Evolutionary conservation across 2,329 filamentous ascomycete species (phyloP).

Genomic region (Pezicula carpinea): DNA sequence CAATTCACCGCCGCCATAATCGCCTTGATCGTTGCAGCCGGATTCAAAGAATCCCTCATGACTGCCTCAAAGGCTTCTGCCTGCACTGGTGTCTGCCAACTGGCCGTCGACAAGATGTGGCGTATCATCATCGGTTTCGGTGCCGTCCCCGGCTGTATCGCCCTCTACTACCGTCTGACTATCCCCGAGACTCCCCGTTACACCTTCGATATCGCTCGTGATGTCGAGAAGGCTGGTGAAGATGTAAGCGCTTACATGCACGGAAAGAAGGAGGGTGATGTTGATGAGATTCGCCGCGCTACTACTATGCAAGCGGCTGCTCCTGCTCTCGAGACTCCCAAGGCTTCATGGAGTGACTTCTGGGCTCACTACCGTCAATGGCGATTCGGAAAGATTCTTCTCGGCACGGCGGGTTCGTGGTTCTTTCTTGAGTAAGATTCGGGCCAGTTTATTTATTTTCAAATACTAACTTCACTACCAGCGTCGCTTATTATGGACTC

Average conservation of each 20-base stretch:
- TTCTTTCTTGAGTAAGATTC: constrained; percentile 58
- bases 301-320: constrained; percentile 49
- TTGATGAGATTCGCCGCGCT: constrained; percentile 62
- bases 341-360: constrained; percentile 71
- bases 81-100: constrained; percentile 59
- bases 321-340: constrained; percentile 56
- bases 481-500: constrained; percentile 58
- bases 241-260: constrained; percentile 72
- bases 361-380: constrained; percentile 62
- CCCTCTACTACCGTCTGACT: constrained; percentile 78
- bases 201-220: constrained; percentile 75
- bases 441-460: too few relatives aligned
- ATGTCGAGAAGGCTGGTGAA: constrained; percentile 67
- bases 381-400: constrained; percentile 66
- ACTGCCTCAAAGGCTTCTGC: constrained; percentile 43
- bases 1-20: constrained; percentile 73
- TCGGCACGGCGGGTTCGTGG: constrained; percentile 81
- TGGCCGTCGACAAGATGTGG: constrained; percentile 88
- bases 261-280: constrained; percentile 55
- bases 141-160: constrained; percentile 73
- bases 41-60: constrained; percentile 61
- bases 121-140: constrained; percentile 76
- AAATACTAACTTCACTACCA: too few relatives aligned
- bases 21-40: constrained; percentile 68
- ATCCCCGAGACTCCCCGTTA: constrained; percentile 87